Conservation (phyloP, 2,329 filamentous ascomycete genomes). For the Stachybotrys elegans region DNA sequence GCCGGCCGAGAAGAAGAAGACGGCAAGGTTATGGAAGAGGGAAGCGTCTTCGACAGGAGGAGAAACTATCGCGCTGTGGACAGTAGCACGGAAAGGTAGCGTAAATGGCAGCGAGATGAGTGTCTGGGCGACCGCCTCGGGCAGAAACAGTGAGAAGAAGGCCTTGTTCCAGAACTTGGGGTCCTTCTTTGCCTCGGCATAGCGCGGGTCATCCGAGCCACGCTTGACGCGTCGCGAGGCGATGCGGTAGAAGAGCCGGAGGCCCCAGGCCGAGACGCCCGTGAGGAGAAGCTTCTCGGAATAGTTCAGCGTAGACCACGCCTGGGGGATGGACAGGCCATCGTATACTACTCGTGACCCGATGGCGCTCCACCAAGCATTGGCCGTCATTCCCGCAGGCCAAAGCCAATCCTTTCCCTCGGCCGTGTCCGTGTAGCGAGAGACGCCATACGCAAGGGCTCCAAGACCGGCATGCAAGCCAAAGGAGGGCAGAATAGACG, state of each 20-base stretch:
- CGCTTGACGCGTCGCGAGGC: neutral
- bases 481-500: constrained; percentile 1
- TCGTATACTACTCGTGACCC: constrained; percentile 2
- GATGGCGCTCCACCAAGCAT: constrained; percentile 5
- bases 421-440: neutral
- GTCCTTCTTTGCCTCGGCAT: neutral
- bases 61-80: neutral
- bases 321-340: constrained; percentile 1
- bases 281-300: constrained; percentile 1
- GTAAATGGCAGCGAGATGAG: constrained; percentile 4
- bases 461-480: constrained; percentile 5
- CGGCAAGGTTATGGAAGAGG: neutral
- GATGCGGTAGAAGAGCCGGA: constrained; percentile 3
- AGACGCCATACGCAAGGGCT: neutral
- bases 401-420: constrained; percentile 6
- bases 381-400: constrained; percentile 1
- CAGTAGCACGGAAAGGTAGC: constrained; percentile 2
- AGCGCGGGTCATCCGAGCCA: constrained; percentile 2
- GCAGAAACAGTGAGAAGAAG: constrained; percentile 1
- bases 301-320: constrained; percentile 3
- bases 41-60: neutral
- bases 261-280: constrained; percentile 3
- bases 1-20: constrained; percentile 3
- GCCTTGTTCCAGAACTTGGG: constrained; percentile 4
- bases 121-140: constrained; percentile 4